phyloP scores from a whole-genome alignment of 2,329 filamentous ascomycete species.

The Cladosporium cucumerinum region DNA sequence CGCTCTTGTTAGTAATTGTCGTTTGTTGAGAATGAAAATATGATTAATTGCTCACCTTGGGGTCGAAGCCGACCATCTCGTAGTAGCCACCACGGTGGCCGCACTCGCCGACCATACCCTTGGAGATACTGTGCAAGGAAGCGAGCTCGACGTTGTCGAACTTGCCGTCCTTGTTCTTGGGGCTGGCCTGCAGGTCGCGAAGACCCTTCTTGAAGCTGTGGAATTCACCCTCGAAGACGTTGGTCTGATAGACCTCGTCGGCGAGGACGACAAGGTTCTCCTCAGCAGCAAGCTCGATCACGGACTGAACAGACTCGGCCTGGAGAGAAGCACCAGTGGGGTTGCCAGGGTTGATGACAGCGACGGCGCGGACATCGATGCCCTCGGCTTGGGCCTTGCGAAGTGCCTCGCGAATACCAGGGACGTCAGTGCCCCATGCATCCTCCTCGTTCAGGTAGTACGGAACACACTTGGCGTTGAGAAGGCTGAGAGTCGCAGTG shows the following conservation, averaged over 20 bases:
- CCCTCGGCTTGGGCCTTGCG: slow-evolving; percentile 71
- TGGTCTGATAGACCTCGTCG: slow-evolving; percentile 99
- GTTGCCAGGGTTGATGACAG: slow-evolving; percentile 98
- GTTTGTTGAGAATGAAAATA: not conserved
- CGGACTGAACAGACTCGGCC: slow-evolving; percentile 72
- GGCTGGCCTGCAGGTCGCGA: slow-evolving; percentile 68
- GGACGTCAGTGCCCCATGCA: slow-evolving; percentile 82
- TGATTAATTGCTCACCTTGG: slow-evolving; percentile 29
- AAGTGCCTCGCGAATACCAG: slow-evolving; percentile 70
- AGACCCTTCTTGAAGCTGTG: slow-evolving; percentile 91
- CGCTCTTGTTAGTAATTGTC: slow-evolving; percentile 27
- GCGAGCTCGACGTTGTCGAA: slow-evolving; percentile 86
- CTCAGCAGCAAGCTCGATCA: slow-evolving; percentile 82
- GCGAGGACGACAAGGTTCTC: slow-evolving; percentile 87
- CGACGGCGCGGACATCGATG: slow-evolving; percentile 85
- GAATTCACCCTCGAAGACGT: slow-evolving; percentile 93
- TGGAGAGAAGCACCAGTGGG: slow-evolving; percentile 86
- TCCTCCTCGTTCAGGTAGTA: slow-evolving; percentile 88
- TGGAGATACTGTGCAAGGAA: slow-evolving; percentile 88
- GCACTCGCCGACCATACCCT: slow-evolving; percentile 99
- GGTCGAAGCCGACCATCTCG: slow-evolving; percentile 85
- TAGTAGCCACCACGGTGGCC: slow-evolving; percentile 98
- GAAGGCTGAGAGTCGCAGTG: slow-evolving; percentile 82
- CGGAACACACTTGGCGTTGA: slow-evolving; percentile 83
- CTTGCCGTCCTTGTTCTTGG: slow-evolving; percentile 62